These are phyloP conservation scores for Nemania sp. DNA, from an alignment of 2,329 filamentous ascomycete genomes.

Conservation along the genomic window DNA sequence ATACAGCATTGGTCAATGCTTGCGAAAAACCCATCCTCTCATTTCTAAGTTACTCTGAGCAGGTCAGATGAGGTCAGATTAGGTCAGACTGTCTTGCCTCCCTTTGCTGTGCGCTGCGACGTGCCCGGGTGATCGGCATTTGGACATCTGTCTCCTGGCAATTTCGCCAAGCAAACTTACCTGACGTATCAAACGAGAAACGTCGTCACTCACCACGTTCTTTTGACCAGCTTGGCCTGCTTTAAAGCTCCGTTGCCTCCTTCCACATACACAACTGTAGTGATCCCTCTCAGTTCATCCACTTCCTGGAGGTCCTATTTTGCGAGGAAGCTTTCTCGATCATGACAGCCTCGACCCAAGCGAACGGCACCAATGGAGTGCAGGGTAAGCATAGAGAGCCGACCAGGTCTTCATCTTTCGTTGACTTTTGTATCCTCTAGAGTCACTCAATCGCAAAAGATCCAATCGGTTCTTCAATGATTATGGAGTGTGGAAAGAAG, in stretches of 20 bases:
- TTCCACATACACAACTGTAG: slow-evolving; percentile 1
- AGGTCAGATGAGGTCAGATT: slow-evolving; percentile 38
- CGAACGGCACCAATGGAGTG: slow-evolving; percentile 47
- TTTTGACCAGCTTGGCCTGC: slow-evolving; percentile 13
- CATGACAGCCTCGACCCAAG: slow-evolving; percentile 45
- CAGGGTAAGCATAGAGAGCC: slow-evolving; percentile 41
- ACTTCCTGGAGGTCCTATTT: background rate
- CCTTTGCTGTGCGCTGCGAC: slow-evolving; percentile 37
- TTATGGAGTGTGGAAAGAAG: slow-evolving; percentile 76
- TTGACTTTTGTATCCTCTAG: slow-evolving; percentile 28
- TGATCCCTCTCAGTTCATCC: background rate
- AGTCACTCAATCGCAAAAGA: slow-evolving; percentile 43
- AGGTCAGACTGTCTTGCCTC: slow-evolving; percentile 39
- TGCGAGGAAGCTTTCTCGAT: slow-evolving; percentile 22
- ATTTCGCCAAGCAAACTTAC: slow-evolving; percentile 26
- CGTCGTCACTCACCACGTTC: slow-evolving; percentile 29
- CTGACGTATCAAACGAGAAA: slow-evolving; percentile 19
- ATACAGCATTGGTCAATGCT: slow-evolving; percentile 23
- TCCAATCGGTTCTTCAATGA: slow-evolving; percentile 64
- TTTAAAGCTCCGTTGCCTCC: slow-evolving; percentile 17
- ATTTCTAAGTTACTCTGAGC: slow-evolving; percentile 36
- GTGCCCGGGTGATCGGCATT: slow-evolving; percentile 42
- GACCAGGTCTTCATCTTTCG: background rate
- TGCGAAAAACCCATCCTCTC: slow-evolving; percentile 21
- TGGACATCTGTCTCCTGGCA: slow-evolving; percentile 34